These are phyloP conservation scores for Penicillium sp. DNA, from an alignment of 2,329 filamentous ascomycete species.

Conservation along the genomic window DNA sequence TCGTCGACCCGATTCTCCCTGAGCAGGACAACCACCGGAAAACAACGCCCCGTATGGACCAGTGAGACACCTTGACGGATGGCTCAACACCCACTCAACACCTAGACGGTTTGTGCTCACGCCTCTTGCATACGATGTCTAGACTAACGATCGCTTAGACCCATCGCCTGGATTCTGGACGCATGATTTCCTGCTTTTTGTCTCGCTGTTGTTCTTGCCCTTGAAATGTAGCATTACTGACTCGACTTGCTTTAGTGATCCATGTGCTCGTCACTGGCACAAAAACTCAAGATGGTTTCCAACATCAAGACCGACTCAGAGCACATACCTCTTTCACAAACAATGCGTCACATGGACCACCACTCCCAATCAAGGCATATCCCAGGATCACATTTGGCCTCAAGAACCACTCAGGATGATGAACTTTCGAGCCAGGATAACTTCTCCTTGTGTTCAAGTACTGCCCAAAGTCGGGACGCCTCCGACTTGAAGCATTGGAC, in stretches of 20 bases:
- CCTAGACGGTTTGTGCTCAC: constrained; percentile 11
- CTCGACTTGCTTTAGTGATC: constrained; percentile 37
- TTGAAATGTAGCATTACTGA: constrained; percentile 38
- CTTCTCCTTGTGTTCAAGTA: constrained; percentile 48
- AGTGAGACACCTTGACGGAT: not conserved
- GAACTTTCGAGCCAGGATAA: constrained; percentile 48
- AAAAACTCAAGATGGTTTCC: constrained; percentile 42
- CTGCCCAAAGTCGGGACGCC: constrained; percentile 39
- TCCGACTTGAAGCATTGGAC: constrained; percentile 46
- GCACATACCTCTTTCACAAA: constrained; percentile 42
- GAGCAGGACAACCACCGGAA: not conserved
- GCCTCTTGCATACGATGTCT: not conserved
- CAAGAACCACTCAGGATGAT: constrained; percentile 49
- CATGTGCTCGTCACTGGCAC: constrained; percentile 26
- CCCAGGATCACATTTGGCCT: constrained; percentile 45
- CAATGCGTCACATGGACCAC: constrained; percentile 38
- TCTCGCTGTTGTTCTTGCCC: constrained; percentile 17
- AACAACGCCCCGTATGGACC: constrained; percentile 15
- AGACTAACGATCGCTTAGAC: constrained; percentile 11
- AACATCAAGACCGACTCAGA: constrained; percentile 44
- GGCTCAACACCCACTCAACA: not conserved
- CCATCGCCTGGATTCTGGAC: constrained; percentile 25
- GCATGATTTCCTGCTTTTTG: constrained; percentile 22
- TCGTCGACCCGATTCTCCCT: not conserved
- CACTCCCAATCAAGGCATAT: constrained; percentile 43